Base-by-base conservation (phyloP, 1,139 yeast genomes). In the Protomyces pachydermus region DNA sequence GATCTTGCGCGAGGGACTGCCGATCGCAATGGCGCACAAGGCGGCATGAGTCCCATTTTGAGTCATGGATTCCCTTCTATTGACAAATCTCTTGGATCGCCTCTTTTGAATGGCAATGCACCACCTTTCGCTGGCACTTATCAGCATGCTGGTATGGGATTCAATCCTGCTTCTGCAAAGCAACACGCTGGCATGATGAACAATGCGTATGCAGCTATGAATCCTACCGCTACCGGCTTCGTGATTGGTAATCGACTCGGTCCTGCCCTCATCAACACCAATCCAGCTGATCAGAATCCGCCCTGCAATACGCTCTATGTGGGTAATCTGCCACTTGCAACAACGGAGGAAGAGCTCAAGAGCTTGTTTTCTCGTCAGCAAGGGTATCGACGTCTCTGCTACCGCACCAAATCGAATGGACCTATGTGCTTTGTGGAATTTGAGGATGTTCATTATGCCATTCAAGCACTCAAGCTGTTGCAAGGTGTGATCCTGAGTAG, bases 341-440 rank as follows among this genome's bases (percentile, higher is more conserved):
- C 98, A 2, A 86, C 96, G 2, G 98, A 93, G 74, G 88, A 88
- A 66, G 98, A 93, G 75, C 82, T 93, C 69, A 84, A 97, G 70
- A 86, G 89, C 37, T 78, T 93, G 68, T 93, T 93, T 74, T 83
- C 95, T 32, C 87, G 91, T 14, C 97, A 93, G 72, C 85, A 87
- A 67, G 98, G 98, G 1, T 93, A 93, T 78, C 86, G 96, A 74
- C 80, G 98, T 65, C 80, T 93, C 65, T 88, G 96, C 46, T 93
- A 93, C 80, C 82, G 97, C 70, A 78, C 80, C 54, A 79, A 79
- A 72, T 78, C 78, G 62, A 79, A 79, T 68, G 98, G 98, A 1
- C 98, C 98, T 63, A 93, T 93, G 98, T 93, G 98, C 76, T 93
- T 93, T 81, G 98, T 93, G 65, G 98, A 93, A 77, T 93, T 93